Conservation (phyloP, 2,329 filamentous ascomycete species). For the Penicillium sp. region DNA sequence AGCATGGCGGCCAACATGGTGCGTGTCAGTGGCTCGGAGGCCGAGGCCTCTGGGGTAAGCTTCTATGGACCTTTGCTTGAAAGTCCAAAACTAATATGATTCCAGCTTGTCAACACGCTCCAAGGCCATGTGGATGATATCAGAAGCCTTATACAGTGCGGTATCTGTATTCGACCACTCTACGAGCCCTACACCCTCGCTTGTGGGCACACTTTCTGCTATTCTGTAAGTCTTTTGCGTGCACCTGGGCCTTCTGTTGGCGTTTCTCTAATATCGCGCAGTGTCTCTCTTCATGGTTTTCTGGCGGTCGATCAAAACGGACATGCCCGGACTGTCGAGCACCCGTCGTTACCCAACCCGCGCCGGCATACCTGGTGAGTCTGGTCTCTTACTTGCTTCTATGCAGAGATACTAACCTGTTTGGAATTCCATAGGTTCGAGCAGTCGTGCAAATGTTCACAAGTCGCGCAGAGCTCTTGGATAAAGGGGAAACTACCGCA, state of each 20-base stretch:
- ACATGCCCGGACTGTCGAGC: conserved; percentile 68
- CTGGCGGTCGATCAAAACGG: conserved; percentile 55
- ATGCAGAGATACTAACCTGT: background rate
- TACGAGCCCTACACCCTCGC: conserved; percentile 68
- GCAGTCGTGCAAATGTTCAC: conserved; percentile 64
- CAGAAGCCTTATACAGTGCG: conserved; percentile 61
- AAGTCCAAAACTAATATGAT: conserved; percentile 12
- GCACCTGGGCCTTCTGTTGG: background rate
- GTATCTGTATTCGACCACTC: conserved; percentile 65
- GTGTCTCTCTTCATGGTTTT: conserved; percentile 59
- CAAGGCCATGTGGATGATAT: conserved; percentile 61
- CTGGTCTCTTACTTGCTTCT: background rate
- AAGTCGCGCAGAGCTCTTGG: conserved; percentile 58
- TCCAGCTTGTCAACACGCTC: conserved; percentile 42
- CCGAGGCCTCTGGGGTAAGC: conserved; percentile 34
- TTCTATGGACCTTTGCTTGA: background rate
- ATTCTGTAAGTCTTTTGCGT: conserved; percentile 51
- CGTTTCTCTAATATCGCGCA: conserved; percentile 33
- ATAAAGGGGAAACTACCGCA: conserved; percentile 61
- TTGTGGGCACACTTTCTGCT: conserved; percentile 72
- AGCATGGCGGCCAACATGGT: conserved; percentile 10
- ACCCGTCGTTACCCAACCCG: conserved; percentile 57
- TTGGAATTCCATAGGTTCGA: conserved; percentile 50
- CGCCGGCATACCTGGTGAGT: conserved; percentile 62
- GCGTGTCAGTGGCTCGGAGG: conserved; percentile 8